Percentiles rank a stretch among this genome's conserved stretches.
phyloP scores from a whole-genome alignment of 2,329 filamentous ascomycete genomes.

The Tolypocladium album region DNA sequence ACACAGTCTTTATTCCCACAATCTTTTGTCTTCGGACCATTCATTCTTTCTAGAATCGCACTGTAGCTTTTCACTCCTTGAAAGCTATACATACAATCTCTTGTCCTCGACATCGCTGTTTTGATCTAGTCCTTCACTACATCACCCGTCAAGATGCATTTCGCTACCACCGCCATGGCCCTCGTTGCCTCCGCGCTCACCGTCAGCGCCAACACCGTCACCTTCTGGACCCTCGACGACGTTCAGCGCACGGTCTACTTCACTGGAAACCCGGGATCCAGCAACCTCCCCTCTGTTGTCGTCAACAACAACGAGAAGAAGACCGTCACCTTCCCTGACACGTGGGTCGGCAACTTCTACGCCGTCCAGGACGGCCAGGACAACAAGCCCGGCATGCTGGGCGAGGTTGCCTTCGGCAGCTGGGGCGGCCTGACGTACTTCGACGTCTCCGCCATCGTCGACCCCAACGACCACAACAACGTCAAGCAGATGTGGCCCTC shows the following conservation, averaged over 20 bases:
- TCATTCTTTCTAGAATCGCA: conserved; percentile 13
- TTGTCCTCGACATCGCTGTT: conserved; percentile 1
- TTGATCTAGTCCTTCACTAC: conserved; percentile 4
- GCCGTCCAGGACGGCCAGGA: conserved; percentile 32
- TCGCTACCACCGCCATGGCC: conserved; percentile 33
- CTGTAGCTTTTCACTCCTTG: conserved; percentile 11
- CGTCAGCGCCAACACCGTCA: conserved; percentile 37
- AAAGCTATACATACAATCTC: neutral
- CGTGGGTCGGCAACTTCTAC: conserved; percentile 41
- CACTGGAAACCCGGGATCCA: conserved; percentile 29
- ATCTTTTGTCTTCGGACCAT: conserved; percentile 1
- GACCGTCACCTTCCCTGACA: conserved; percentile 29
- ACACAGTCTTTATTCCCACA: neutral
- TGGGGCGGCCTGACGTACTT: conserved; percentile 41
- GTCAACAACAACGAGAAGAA: conserved; percentile 26
- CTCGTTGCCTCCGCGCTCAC: conserved; percentile 30
- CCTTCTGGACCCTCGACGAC: conserved; percentile 48
- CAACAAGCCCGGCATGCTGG: conserved; percentile 38
- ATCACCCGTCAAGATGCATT: conserved; percentile 39
- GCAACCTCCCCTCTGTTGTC: conserved; percentile 24
- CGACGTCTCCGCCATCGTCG: conserved; percentile 48
- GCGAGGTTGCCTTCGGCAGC: conserved; percentile 39
- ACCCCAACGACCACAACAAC: conserved; percentile 35
- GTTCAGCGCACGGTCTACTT: conserved; percentile 39
- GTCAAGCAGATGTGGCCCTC: conserved; percentile 45